These are phyloP conservation scores for Ilex paraguariensis DNA, from an alignment of 305 asterid species.

Conservation along the genomic window DNA sequence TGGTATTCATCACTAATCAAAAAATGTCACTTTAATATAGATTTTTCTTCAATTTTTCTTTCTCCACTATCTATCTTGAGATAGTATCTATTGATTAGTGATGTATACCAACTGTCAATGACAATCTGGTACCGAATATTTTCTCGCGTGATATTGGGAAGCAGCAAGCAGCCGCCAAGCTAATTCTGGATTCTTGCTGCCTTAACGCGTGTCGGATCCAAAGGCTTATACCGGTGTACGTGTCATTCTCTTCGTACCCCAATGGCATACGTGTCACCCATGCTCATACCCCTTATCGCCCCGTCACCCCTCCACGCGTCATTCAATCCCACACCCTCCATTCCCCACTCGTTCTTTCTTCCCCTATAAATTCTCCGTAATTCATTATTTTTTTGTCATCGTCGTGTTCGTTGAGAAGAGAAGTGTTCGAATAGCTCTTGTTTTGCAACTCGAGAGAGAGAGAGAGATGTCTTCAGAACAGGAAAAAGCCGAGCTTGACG, in stretches of 20 bases:
- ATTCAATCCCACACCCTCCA: not conserved
- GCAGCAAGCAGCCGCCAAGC: too few species aligned
- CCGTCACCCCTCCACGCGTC: not conserved
- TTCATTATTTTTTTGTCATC: not conserved
- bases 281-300: not conserved
- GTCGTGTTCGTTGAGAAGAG: not conserved
- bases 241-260: not conserved
- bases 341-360: not conserved
- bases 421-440: not conserved
- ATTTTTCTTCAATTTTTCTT: too few species aligned
- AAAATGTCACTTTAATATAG: too few species aligned
- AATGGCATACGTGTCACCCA: not conserved
- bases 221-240: not conserved
- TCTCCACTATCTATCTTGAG: too few species aligned
- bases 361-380: not conserved
- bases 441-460: not conserved
- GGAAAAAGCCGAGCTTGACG: slow-evolving; percentile 38
- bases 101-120: too few species aligned
- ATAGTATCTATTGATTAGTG: too few species aligned
- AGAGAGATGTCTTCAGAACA: slow-evolving; percentile 34
- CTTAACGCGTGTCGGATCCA: not conserved
- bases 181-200: too few species aligned
- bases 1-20: too few species aligned
- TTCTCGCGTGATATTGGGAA: too few species aligned
- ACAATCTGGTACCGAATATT: too few species aligned